Base-by-base conservation (phyloP, 495 filamentous ascomycete species). In the Hypoxylon crocopeplum region DNA sequence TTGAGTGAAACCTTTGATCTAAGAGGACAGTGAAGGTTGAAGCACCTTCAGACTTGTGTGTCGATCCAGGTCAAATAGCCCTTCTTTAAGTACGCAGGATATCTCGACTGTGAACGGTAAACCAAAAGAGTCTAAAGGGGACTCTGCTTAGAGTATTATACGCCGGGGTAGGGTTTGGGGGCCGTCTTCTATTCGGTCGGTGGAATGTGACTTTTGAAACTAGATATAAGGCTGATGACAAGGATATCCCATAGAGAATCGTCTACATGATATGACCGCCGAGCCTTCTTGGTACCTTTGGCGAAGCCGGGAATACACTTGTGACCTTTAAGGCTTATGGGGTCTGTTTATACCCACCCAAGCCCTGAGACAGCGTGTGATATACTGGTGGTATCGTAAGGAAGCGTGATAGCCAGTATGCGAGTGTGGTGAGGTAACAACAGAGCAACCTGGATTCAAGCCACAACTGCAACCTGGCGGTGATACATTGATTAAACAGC, bases 141-240 rank as follows among this genome's bases (percentile, higher is more conserved):
- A 21, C 33, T 51, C 13, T 34, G 40, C 21, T 30, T 32, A 13
- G 16, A n/a, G 40, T 42, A 48, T 39, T 53, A 19, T 29, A 46
- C 22, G 25, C 40, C 19, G 25, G 38, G 17, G 20, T n/a, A 39
- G 13, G 3, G 30, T 24, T 56, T 59, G 61, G 61, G 61, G 61
- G 61, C 61, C 44, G 16, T 36, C 45, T 48, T 19, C 21, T 20
- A 19, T 4, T 59, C 42, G 25, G 49, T 54, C 32, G 42, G 17
- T 37, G 61, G 44, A 46, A 59, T 51, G 55, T 48, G 42, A 59
- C 55, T 64, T 47, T 8, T 30, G 38, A 46, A 42, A 54, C 55
- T 16, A 55, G 40, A 33, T 39, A 59, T 56, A 64, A 51, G 61
- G 55, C 55, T 64, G 49, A 59, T 55, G 32, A 59, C 49, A 64